Conservation (phyloP, 306 rosid species). For the Fragaria ananassa region DNA sequence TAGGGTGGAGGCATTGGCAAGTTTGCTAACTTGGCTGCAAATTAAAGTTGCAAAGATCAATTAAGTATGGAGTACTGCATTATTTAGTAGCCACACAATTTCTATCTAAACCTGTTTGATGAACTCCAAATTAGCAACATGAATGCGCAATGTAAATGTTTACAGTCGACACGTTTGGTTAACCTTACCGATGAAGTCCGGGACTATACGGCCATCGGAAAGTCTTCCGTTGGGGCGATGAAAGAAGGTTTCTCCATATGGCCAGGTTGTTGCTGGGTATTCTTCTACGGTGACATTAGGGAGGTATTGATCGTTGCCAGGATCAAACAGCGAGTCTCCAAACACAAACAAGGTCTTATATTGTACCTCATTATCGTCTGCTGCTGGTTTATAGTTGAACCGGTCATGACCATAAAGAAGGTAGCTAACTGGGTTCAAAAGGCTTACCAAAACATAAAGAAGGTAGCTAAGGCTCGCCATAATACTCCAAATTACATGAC, state of each 20-base stretch:
- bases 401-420: neutral
- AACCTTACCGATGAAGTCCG: conserved; percentile 47
- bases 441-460: neutral
- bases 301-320: conserved; percentile 44
- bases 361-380: neutral
- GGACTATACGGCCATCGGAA: conserved; percentile 44
- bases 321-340: conserved; percentile 39
- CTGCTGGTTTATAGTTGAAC: neutral
- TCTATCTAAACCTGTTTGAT: neutral
- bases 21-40: conserved; percentile 32
- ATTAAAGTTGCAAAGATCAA: neutral
- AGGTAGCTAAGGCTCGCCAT: neutral
- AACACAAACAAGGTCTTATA: conserved; percentile 35
- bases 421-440: neutral
- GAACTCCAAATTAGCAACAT: neutral
- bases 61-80: neutral
- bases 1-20: conserved; percentile 27
- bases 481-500: neutral
- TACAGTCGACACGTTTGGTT: neutral
- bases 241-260: conserved; percentile 55
- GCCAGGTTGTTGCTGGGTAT: conserved; percentile 29
- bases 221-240: conserved; percentile 46
- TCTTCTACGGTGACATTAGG: neutral
- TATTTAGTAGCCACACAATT: neutral
- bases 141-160: neutral